Evolutionary conservation across 306 rosid species (phyloP).

Genomic region (Hippophae rhamnoides): DNA sequence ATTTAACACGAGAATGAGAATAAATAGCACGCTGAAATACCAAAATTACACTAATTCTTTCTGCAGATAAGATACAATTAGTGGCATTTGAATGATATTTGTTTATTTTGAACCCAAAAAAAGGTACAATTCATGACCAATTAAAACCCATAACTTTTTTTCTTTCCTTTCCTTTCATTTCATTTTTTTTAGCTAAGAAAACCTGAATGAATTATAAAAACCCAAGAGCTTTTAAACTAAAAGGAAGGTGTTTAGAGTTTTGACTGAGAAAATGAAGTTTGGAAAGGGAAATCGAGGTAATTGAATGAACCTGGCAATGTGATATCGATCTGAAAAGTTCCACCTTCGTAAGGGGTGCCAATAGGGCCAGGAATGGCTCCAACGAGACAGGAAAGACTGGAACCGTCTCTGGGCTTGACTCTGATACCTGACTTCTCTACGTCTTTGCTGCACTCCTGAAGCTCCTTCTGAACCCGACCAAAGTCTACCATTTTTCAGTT

Average conservation of each 20-base stretch:
- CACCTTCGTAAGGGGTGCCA: conserved; percentile 87
- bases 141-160: too few species aligned
- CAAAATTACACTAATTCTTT: neutral
- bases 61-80: neutral
- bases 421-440: conserved; percentile 74
- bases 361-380: conserved; percentile 88
- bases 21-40: neutral
- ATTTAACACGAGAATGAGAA: neutral
- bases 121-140: too few species aligned
- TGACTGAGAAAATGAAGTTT: neutral
- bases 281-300: neutral
- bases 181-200: too few species aligned
- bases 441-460: conserved; percentile 76
- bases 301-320: conserved; percentile 52
- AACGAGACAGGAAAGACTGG: conserved; percentile 40
- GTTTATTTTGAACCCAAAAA: too few species aligned
- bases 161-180: too few species aligned
- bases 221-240: too few species aligned
- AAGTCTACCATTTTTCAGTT: conserved; percentile 65
- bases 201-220: too few species aligned
- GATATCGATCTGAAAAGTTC: conserved; percentile 83
- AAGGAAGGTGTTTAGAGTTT: too few species aligned
- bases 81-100: too few species aligned
- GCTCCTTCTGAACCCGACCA: conserved; percentile 96
- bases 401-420: conserved; percentile 52